These are phyloP conservation scores for Fusarium scirpi DNA, from an alignment of 2,329 filamentous ascomycete species.

Conservation along the genomic window DNA sequence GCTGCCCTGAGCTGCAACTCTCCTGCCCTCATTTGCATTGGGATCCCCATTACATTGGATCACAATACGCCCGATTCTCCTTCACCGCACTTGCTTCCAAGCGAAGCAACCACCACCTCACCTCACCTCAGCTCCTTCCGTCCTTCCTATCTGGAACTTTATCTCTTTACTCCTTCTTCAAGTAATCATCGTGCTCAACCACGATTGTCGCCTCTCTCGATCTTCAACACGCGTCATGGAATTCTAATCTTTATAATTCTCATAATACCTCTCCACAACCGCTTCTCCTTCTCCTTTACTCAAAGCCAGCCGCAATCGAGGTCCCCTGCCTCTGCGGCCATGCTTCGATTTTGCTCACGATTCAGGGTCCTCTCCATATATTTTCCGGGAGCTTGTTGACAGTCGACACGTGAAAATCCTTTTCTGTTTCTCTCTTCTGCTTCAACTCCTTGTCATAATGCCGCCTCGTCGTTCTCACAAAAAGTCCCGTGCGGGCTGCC, in stretches of 20 bases:
- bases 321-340: constrained; percentile 48
- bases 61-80: constrained; percentile 33
- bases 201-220: constrained; percentile 38
- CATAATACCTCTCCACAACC: constrained; percentile 30
- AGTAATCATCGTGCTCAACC: constrained; percentile 45
- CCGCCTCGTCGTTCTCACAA: constrained; percentile 76
- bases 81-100: constrained; percentile 39
- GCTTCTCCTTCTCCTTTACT: constrained; percentile 32
- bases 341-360: constrained; percentile 47
- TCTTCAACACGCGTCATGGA: constrained; percentile 39
- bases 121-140: constrained; percentile 11
- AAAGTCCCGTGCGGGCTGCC: constrained; percentile 75
- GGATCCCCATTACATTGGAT: constrained; percentile 33
- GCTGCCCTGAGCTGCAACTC: constrained; percentile 17
- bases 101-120: constrained; percentile 13
- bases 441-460: constrained; percentile 56
- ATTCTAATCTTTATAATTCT: constrained; percentile 32
- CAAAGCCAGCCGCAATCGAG: constrained; percentile 25
- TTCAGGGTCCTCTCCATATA: constrained; percentile 45
- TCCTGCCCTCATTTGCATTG: constrained; percentile 39
- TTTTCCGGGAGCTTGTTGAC: constrained; percentile 40
- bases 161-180: not conserved
- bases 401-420: constrained; percentile 34
- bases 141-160: constrained; percentile 13
- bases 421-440: not conserved